Evolutionary conservation across 768 basidiomycete genomes (phyloP).

Genomic region (Calvatia gigantea): DNA sequence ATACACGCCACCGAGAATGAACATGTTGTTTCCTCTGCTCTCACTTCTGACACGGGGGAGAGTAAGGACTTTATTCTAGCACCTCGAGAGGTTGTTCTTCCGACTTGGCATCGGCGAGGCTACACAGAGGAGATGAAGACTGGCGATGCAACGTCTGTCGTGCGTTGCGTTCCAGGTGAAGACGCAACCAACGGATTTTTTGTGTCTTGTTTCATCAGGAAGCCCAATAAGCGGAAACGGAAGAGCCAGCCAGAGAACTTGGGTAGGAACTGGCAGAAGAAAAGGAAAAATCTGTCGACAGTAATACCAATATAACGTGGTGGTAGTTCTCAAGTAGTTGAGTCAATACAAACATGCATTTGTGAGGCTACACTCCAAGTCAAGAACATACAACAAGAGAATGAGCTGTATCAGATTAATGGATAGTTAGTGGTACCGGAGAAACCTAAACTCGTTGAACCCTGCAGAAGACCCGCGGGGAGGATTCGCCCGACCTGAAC

Average conservation of each 20-base stretch:
- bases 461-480: not conserved
- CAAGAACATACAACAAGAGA: conserved; percentile 7
- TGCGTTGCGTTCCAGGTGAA: conserved; percentile 76
- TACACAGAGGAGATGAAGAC: conserved; percentile 57
- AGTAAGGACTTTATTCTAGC: conserved; percentile 66
- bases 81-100: conserved; percentile 60
- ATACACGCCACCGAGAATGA: conserved; percentile 92
- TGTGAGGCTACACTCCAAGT: conserved; percentile 9
- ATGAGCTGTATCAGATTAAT: conserved; percentile 13
- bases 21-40: conserved; percentile 74
- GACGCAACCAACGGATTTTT: conserved; percentile 97
- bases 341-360: conserved; percentile 11
- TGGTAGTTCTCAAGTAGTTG: not conserved
- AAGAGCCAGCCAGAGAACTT: conserved; percentile 17
- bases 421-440: conserved; percentile 11
- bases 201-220: conserved; percentile 82
- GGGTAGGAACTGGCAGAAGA: conserved; percentile 21
- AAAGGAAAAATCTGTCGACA: conserved; percentile 8
- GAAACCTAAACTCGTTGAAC: conserved; percentile 3
- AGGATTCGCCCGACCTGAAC: not conserved
- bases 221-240: conserved; percentile 21
- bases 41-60: conserved; percentile 68
- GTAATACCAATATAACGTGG: not conserved
- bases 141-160: conserved; percentile 50
- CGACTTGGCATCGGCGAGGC: conserved; percentile 83